phyloP scores from a whole-genome alignment of 2,329 filamentous ascomycete genomes.

The Fusarium algeriense region DNA sequence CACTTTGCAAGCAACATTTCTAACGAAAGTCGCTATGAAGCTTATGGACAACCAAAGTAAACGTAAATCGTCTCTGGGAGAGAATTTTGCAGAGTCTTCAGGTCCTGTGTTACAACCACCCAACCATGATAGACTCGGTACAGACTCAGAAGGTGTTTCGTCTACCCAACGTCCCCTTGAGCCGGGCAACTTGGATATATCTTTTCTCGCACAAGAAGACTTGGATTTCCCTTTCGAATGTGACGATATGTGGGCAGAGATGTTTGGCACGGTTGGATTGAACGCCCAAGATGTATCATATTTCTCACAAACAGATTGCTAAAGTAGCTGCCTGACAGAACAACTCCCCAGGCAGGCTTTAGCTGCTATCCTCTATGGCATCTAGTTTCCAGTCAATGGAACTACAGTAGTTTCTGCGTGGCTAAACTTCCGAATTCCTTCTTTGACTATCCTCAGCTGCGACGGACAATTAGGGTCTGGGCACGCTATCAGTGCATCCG shows the following conservation, averaged over 20 bases:
- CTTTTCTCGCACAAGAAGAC: neutral
- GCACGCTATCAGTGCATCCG: neutral
- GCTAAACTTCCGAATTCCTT: neutral
- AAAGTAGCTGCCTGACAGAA: accelerated
- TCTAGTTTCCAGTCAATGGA: neutral
- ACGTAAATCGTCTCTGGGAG: accelerated
- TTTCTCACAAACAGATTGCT: neutral
- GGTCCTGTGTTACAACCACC: accelerated
- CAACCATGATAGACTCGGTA: accelerated
- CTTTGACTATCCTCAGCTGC: neutral
- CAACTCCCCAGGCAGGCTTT: no score
- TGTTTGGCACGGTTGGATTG: neutral
- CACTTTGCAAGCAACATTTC: neutral
- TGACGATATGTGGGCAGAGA: neutral
- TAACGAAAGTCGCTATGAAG: neutral
- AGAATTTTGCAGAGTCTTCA: accelerated
- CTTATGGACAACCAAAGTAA: neutral
- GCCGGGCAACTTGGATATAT: neutral
- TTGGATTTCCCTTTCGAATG: neutral
- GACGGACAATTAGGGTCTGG: neutral
- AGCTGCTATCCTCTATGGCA: accelerated
- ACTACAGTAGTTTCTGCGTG: neutral
- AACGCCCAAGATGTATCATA: neutral
- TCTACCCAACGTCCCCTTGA: neutral
- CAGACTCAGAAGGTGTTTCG: neutral